A percentile compares a stretch with the other conserved stretches of the same genome.
phyloP scores from a whole-genome alignment of 495 filamentous ascomycete species.

The Penicillium steckii region DNA sequence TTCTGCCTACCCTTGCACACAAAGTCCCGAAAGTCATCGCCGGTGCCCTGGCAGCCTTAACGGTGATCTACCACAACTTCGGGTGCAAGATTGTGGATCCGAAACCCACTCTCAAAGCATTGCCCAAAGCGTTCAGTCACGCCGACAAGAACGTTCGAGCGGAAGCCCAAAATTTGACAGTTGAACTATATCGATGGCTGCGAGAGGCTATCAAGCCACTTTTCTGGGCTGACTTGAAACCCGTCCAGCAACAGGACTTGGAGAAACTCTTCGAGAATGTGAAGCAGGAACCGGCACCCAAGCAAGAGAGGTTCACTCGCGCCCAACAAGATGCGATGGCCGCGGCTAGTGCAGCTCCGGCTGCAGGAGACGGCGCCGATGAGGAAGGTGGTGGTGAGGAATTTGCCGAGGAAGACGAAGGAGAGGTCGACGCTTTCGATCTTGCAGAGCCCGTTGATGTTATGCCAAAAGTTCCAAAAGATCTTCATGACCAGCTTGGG shows the following conservation, averaged over 20 bases:
- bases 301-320: slow-evolving; percentile 85
- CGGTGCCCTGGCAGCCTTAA: slow-evolving; percentile 75
- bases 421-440: slow-evolving; percentile 79
- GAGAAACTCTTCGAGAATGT: slow-evolving; percentile 92
- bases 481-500: slow-evolving; percentile 76
- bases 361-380: slow-evolving; percentile 44
- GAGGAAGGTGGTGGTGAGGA: slow-evolving; percentile 57
- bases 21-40: slow-evolving; percentile 96
- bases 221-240: slow-evolving; percentile 95
- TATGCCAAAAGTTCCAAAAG: slow-evolving; percentile 74
- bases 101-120: slow-evolving; percentile 85
- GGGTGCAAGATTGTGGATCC: slow-evolving; percentile 96
- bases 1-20: slow-evolving; percentile 79
- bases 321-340: slow-evolving; percentile 85
- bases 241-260: slow-evolving; percentile 90
- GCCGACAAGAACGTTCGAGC: slow-evolving; percentile 98
- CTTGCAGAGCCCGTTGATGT: slow-evolving; percentile 90
- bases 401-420: slow-evolving; percentile 67
- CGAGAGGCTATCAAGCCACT: slow-evolving; percentile 97
- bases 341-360: slow-evolving; percentile 58
- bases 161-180: slow-evolving; percentile 86
- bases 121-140: slow-evolving; percentile 92
- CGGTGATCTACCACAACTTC: slow-evolving; percentile 83
- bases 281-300: slow-evolving; percentile 82
- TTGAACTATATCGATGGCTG: slow-evolving; percentile 96